phyloP scores from a whole-genome alignment of 148 eudicot species.

The Heliamphora exappendiculata region DNA sequence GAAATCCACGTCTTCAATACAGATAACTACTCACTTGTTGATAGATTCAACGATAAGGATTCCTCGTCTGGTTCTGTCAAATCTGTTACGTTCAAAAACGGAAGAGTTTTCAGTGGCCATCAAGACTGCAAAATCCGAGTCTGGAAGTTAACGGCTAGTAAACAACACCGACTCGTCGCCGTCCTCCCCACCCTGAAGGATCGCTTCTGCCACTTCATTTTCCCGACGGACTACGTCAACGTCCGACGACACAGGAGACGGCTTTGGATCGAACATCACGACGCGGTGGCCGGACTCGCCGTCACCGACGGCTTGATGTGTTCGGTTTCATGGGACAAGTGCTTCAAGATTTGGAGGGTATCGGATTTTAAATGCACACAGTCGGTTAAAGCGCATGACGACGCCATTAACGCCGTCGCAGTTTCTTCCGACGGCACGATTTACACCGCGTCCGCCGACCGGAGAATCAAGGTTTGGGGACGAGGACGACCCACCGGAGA shows the following conservation, averaged over 20 bases:
- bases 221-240: conserved; percentile 58
- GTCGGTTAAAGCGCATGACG: conserved; percentile 52
- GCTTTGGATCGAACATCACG: conserved; percentile 75
- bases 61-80: conserved; percentile 42
- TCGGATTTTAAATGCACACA: conserved; percentile 31
- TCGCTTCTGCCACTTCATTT: conserved; percentile 31
- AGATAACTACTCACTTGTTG: conserved; percentile 19
- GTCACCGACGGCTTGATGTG: conserved; percentile 16
- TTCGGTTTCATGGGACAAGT: conserved; percentile 81
- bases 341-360: conserved; percentile 47
- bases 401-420: conserved; percentile 61
- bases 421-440: conserved; percentile 40
- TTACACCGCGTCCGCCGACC: conserved; percentile 66
- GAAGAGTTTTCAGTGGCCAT: conserved; percentile 49
- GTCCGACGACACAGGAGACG: conserved; percentile 58
- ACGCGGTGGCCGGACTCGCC: conserved; percentile 64
- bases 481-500: conserved; percentile 1
- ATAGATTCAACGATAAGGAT: conserved; percentile 28
- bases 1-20: conserved; percentile 40
- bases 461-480: conserved; percentile 49
- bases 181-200: conserved; percentile 59
- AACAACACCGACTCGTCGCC: conserved; percentile 33
- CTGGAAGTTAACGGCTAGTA: conserved; percentile 33
- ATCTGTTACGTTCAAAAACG: conserved; percentile 38
- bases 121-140: conserved; percentile 67